phyloP scores from a whole-genome alignment of 768 basidiomycete species.

The Mycena maculata region DNA sequence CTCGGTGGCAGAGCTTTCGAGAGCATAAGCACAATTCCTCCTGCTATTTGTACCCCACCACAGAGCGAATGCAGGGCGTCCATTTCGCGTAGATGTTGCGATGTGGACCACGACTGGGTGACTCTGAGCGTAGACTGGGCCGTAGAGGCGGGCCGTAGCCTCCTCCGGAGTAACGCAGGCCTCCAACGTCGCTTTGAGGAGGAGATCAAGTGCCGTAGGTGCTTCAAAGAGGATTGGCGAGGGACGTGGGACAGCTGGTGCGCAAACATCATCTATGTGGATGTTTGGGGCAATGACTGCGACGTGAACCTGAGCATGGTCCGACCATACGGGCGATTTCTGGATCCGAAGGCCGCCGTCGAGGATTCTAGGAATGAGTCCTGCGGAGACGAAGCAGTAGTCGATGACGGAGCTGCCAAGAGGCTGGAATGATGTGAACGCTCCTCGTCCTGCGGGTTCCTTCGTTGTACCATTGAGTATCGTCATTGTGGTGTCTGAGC shows the following conservation, averaged over 20 bases:
- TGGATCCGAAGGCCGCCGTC: background rate
- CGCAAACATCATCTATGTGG: background rate
- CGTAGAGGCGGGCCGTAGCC: background rate
- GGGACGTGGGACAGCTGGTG: background rate
- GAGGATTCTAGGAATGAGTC: background rate
- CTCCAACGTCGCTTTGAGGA: background rate
- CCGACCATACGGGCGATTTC: background rate
- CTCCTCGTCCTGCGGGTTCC: background rate
- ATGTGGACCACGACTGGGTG: background rate
- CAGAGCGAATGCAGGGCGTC: background rate
- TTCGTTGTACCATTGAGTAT: constrained; percentile 11
- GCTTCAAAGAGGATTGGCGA: background rate
- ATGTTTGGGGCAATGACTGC: background rate
- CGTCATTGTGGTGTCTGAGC: background rate
- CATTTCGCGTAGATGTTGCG: background rate
- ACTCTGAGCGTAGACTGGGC: background rate
- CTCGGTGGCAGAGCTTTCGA: background rate
- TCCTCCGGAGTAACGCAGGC: background rate
- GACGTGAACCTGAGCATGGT: constrained; percentile 2
- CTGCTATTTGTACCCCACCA: background rate
- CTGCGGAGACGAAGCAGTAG: constrained; percentile 14
- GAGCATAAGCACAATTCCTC: background rate
- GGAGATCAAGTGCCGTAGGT: background rate
- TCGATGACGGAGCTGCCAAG: constrained; percentile 12
- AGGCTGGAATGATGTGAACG: constrained; percentile 18